These are phyloP conservation scores for Copromyces sp. DNA, from an alignment of 495 filamentous ascomycete species.

Conservation along the genomic window DNA sequence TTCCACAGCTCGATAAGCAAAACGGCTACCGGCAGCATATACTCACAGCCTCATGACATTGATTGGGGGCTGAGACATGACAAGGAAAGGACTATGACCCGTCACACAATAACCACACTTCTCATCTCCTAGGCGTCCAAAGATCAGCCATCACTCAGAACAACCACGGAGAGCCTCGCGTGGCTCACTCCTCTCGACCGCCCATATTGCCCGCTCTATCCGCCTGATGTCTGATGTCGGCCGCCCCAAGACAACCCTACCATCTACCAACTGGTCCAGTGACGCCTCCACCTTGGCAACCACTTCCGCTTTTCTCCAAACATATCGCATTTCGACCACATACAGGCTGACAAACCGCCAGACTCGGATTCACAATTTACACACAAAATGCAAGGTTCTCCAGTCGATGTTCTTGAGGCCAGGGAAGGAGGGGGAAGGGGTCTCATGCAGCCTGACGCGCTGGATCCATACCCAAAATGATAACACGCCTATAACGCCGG, in stretches of 20 bases:
- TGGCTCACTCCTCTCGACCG: background rate
- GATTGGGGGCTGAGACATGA: background rate
- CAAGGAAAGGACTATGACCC: background rate
- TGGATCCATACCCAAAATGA: background rate
- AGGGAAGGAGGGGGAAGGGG: background rate
- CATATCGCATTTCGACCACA: background rate
- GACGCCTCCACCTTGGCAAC: background rate
- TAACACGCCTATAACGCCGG: background rate
- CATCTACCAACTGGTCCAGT: background rate
- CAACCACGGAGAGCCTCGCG: background rate
- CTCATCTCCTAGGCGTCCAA: background rate
- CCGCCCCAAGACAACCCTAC: background rate
- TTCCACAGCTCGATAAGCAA: background rate
- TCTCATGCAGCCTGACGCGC: background rate
- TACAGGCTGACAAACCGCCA: background rate
- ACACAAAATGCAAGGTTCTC: background rate
- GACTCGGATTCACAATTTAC: background rate
- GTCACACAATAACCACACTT: background rate
- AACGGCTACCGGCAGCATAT: background rate
- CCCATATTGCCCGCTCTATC: background rate
- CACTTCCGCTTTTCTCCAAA: background rate
- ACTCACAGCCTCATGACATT: background rate
- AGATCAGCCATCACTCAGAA: background rate
- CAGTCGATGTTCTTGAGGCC: background rate
- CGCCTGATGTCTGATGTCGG: background rate